These are phyloP conservation scores for Epichloe glyceriae DNA, from an alignment of 2,329 filamentous ascomycete genomes.

Conservation along the genomic window DNA sequence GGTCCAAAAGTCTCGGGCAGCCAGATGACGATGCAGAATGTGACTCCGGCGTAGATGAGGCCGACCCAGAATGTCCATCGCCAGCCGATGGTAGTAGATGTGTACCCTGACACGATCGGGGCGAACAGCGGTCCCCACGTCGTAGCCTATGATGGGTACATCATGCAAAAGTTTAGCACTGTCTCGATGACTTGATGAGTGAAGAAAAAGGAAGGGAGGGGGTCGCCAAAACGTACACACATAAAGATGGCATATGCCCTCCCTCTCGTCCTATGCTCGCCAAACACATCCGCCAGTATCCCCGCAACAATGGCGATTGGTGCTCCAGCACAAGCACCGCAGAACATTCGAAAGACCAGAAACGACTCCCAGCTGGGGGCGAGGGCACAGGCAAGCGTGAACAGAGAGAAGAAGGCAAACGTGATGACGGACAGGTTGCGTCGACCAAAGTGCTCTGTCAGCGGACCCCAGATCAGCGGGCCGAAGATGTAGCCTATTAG, in stretches of 20 bases:
- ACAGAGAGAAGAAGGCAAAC: conserved; percentile 32
- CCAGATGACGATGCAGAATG: conserved; percentile 44
- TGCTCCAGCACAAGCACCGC: conserved; percentile 37
- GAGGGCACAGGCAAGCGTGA: conserved; percentile 39
- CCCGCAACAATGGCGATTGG: conserved; percentile 47
- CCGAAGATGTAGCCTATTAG: conserved; percentile 51
- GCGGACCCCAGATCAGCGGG: conserved; percentile 48
- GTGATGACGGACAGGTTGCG: conserved; percentile 28
- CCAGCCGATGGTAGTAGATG: conserved; percentile 46
- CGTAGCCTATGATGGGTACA: conserved; percentile 32
- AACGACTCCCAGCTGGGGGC: conserved; percentile 36
- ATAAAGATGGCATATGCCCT: conserved; percentile 52
- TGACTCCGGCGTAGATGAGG: conserved; percentile 52
- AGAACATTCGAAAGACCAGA: conserved; percentile 40
- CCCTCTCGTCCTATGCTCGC: conserved; percentile 35
- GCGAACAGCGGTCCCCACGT: conserved; percentile 52
- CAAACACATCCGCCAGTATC: conserved; percentile 52
- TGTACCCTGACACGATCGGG: conserved; percentile 52
- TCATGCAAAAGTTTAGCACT: no score
- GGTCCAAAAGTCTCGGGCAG: conserved; percentile 54
- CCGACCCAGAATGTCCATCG: conserved; percentile 60
- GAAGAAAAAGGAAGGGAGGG: no score
- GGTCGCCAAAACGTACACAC: conserved; percentile 27
- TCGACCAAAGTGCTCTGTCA: conserved; percentile 51
- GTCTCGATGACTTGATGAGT: no score